phyloP scores from a whole-genome alignment of 2,329 filamentous ascomycete species.

The Penicillium janthinellum region DNA sequence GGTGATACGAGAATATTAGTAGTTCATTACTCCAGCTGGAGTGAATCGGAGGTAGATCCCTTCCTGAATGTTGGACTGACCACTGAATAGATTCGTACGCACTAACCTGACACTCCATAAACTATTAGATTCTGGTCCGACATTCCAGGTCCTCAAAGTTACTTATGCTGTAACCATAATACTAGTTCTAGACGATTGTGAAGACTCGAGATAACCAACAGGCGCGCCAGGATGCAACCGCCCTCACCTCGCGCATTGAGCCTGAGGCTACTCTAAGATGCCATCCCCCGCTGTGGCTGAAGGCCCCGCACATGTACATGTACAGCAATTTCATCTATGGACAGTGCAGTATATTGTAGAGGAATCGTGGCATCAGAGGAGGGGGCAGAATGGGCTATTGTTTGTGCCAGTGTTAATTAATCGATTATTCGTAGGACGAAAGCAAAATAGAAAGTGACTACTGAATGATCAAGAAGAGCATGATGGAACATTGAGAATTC shows the following conservation, averaged over 20 bases:
- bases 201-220: too few relatives aligned
- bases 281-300: conserved; percentile 1
- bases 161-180: too few relatives aligned
- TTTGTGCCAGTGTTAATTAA: background rate
- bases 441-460: background rate
- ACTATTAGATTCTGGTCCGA: background rate
- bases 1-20: background rate
- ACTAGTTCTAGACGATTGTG: too few relatives aligned
- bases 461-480: background rate
- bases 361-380: background rate
- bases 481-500: background rate
- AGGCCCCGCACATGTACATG: background rate
- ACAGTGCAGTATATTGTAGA: too few relatives aligned
- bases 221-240: too few relatives aligned
- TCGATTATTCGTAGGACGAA: background rate
- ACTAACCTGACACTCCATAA: background rate
- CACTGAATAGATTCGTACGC: background rate
- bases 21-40: background rate
- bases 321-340: background rate
- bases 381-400: background rate
- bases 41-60: background rate
- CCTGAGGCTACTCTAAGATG: background rate
- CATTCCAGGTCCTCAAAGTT: background rate
- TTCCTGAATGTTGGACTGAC: background rate
- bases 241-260: too few relatives aligned